Evolutionary conservation across 2,329 filamentous ascomycete genomes (phyloP), one percentile per base, ranked within the genome.

Genomic region (Stagonosporopsis rhizophila): DNA sequence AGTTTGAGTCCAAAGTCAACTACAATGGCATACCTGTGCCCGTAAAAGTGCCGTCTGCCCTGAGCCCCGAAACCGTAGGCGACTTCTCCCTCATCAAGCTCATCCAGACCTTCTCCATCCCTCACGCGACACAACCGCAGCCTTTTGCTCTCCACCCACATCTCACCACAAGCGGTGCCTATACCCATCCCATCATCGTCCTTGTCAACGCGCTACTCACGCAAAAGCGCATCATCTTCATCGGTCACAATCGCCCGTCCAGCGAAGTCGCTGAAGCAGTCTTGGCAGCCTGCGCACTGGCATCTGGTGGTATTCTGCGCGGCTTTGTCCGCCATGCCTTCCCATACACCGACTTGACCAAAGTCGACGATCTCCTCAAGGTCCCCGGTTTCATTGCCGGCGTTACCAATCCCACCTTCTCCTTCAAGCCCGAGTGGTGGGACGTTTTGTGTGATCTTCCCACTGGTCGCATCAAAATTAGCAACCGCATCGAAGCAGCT

Each of bases 201-300:
- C 85, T 99, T 22, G 88, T 95, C 67, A 99, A 99, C 71, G 95
- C 92, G 0, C 87, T 99, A 61, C 82, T 99, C 49, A 99, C 95
- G 0, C 94, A 99, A 73, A 99, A 99, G 78, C 88, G 95, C 49
- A 87, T 99, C 69, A 93, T 99, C 57, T 99, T 99, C 75, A 82
- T 99, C 6, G 95, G 95, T 3, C 90, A 99, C 79, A 96, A 96
- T 70, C 88, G 94, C 75, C 94, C 95, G 0, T 97, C 95, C 0
- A 92, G 93, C 20, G 93, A 97, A 72, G 95, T 99, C 23, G 95
- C 95, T 2, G 94, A 99, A 79, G 94, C 95, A n/a, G 95, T 99
- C 3, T 84, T 99, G 8, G 95, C 92, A n/a, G 93, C 95, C 1
- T 99, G 95, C 75, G 92, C 95, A 11, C 83, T 99, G 42, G 94